Percentiles rank a stretch among this genome's conserved stretches.
Conservation (phyloP, 108 stramenopile species). For the Skeletonema costatum region DNA sequence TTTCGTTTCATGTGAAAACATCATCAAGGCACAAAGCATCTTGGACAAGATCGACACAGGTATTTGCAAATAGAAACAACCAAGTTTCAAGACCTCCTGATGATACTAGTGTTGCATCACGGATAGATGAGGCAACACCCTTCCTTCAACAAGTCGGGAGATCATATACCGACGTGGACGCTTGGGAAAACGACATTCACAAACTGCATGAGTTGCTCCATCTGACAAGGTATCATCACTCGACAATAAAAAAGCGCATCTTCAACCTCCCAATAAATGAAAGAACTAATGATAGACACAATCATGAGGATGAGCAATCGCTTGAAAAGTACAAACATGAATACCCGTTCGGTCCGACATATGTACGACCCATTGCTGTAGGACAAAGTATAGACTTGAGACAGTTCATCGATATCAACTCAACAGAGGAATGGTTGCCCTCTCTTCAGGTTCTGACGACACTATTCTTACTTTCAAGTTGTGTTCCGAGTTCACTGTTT, state of each 20-base stretch:
- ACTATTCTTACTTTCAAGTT: conserved; percentile 49
- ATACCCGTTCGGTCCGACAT: conserved; percentile 52
- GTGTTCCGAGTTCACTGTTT: conserved; percentile 45
- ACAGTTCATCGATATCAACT: conserved; percentile 3
- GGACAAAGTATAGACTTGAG: conserved; percentile 30
- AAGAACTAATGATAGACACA: neutral
- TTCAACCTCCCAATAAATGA: conserved; percentile 19
- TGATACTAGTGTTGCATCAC: neutral
- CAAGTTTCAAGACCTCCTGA: neutral
- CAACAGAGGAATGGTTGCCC: conserved; percentile 2
- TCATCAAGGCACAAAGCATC: neutral
- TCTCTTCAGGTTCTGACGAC: conserved; percentile 47
- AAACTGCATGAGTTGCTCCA: conserved; percentile 25
- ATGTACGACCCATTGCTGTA: conserved; percentile 27
- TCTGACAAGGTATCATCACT: conserved; percentile 29
- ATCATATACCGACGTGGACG: neutral
- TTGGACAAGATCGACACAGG: neutral
- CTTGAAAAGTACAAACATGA: conserved; percentile 19
- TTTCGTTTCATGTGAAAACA: neutral
- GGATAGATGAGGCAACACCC: neutral
- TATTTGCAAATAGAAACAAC: neutral
- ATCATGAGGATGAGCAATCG: neutral
- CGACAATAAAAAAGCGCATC: conserved; percentile 19
- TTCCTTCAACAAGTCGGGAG: neutral
- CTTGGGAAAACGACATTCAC: conserved; percentile 33